Conservation (phyloP, 78 protist genomes). For the Blattamonas nauphoetae region DNA sequence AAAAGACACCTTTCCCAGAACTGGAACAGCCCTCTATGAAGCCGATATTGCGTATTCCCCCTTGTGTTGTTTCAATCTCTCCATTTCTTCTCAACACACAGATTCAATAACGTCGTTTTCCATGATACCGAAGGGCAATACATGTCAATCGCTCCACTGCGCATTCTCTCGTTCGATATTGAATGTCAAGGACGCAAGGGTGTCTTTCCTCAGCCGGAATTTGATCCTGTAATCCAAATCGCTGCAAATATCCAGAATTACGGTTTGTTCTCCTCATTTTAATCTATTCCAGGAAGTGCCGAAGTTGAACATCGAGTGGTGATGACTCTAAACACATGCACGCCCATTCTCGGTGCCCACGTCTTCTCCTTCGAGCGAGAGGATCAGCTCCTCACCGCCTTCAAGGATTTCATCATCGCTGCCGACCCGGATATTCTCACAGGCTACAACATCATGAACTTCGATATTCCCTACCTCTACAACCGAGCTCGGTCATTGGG, state of each 20-base stretch:
- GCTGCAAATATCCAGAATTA: slow-evolving; percentile 56
- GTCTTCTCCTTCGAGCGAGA: slow-evolving; percentile 65
- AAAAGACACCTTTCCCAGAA: too few relatives aligned
- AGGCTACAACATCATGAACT: slow-evolving; percentile 94
- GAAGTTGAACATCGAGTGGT: slow-evolving; percentile 6
- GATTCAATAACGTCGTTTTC: slow-evolving; percentile 7
- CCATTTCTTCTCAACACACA: too few relatives aligned
- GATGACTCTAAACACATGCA: slow-evolving; percentile 71
- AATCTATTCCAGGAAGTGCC: neutral
- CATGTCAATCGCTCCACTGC: slow-evolving; percentile 81
- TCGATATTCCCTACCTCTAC: slow-evolving; percentile 93
- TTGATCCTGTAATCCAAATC: slow-evolving; percentile 96
- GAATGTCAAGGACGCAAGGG: slow-evolving; percentile 94
- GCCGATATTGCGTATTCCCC: neutral
- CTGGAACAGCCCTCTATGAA: neutral
- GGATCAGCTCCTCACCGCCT: slow-evolving; percentile 55
- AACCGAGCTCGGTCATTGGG: slow-evolving; percentile 67
- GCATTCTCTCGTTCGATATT: slow-evolving; percentile 88
- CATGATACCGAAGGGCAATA: slow-evolving; percentile 55
- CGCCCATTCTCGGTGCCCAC: slow-evolving; percentile 78
- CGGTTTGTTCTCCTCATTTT: neutral
- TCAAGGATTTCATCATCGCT: slow-evolving; percentile 39
- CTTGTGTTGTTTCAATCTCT: too few relatives aligned
- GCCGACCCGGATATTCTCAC: slow-evolving; percentile 86
- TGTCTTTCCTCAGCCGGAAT: slow-evolving; percentile 90